These are phyloP conservation scores for Ceratocystis eucalypticola DNA, from an alignment of 2,329 filamentous ascomycete genomes.

Conservation along the genomic window DNA sequence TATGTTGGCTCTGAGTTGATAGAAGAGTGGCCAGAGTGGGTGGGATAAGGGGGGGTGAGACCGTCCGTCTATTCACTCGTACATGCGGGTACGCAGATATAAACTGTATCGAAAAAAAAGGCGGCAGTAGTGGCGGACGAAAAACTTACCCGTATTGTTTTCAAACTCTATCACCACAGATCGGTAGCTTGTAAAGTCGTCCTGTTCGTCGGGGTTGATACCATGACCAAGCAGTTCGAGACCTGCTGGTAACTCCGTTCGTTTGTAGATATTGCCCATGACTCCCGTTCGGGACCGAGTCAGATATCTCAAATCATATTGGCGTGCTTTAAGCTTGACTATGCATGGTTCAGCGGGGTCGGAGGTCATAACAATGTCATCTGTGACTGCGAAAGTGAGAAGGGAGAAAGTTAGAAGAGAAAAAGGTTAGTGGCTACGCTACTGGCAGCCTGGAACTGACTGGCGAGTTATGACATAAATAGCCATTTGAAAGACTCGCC, in stretches of 20 bases:
- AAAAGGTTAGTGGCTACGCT: not conserved
- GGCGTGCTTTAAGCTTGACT: constrained; percentile 3
- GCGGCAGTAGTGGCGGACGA: not conserved
- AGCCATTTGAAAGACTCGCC: not conserved
- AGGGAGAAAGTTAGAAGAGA: not conserved
- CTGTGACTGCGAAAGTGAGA: constrained; percentile 1
- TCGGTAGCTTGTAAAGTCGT: not conserved
- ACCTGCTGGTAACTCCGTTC: not conserved
- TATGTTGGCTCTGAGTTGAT: not conserved
- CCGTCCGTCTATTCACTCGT: no score
- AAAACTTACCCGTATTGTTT: constrained; percentile 3
- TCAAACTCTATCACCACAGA: constrained; percentile 11
- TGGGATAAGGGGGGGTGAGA: no score
- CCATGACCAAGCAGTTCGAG: constrained; percentile 7
- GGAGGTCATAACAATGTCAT: constrained; percentile 2
- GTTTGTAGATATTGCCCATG: constrained; percentile 1
- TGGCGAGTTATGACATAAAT: not conserved
- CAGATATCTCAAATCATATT: not conserved
- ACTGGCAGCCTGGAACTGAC: not conserved
- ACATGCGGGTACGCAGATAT: no score
- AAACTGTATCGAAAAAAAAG: not conserved
- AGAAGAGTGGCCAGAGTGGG: no score
- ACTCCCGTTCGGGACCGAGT: constrained; percentile 8
- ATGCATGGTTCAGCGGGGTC: constrained; percentile 3
- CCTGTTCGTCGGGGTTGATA: constrained; percentile 9